Base-by-base conservation (phyloP, 2,329 filamentous ascomycete genomes). In the Colletotrichum sansevieriae region DNA sequence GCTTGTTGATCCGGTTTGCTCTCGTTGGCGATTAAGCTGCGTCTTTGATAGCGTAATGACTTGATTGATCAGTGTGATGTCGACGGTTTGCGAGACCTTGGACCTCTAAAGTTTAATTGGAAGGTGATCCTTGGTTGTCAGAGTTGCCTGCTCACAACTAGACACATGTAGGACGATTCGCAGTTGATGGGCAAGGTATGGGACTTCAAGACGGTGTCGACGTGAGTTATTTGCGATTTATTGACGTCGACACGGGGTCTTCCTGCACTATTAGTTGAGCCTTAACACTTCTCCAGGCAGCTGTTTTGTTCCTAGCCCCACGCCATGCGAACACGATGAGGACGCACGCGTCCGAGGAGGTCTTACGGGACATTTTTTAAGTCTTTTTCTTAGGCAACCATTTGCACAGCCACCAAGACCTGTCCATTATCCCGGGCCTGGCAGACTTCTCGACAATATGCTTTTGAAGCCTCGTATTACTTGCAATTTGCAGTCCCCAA, bases 271-370 rank as follows among this genome's bases (percentile, higher is more conserved):
- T 22, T 15, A 35, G 8, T 25, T 20, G 20, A 6, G 37, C 13
- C 22, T 61, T 35, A 29, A 61, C 44, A 61, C 20, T 61, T 43
- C 58, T 61, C 18, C 25, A 61, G 46, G 58, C 46, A 61, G 47
- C 58, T 54, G 29, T 35, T 11, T 20, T 37, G 6, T 54, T 25
- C 12, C 5, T 43, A 43, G 12, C 37, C 29, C 6, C 43, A 29
- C 20, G 41, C 41, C 33, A 29, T 41, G 58, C 46, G 46, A 46
- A 47, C n/a, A 18, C 35, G 35, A 52, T 29, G 33, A 22, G 47
- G 47, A 51, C 29, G 44, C 47, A 62, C 59, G 59, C 59, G 59
- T 43, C 47, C 47, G 7, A 47, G 47, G 59, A 11, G 13, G 12
- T 33, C 39, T 54, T 52, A 62, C 47, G 59, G 54, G 59, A 62